A percentile compares a stretch with the other conserved stretches of the same genome.
These are phyloP conservation scores for Mycena floridula DNA, from an alignment of 768 basidiomycete species.

Conservation along the genomic window DNA sequence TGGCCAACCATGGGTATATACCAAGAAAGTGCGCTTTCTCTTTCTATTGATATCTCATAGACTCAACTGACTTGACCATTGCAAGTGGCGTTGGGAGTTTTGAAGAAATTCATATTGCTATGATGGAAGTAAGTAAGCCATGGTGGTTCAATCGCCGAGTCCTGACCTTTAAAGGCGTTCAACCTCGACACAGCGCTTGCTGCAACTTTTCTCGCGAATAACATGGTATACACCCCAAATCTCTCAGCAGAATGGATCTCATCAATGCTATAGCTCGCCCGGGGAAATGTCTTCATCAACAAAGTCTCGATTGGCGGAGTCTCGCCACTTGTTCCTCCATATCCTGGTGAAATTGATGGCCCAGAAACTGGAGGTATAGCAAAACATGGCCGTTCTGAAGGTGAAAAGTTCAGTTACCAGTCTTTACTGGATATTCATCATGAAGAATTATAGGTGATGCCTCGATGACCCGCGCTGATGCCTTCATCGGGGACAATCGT, in stretches of 20 bases:
- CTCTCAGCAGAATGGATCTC: background rate
- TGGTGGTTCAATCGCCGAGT: constrained; percentile 1
- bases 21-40: constrained; percentile 6
- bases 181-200: constrained; percentile 7
- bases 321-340: constrained; percentile 2
- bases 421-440: background rate
- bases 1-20: constrained; percentile 7
- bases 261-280: constrained; percentile 3
- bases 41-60: background rate
- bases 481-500: too few species aligned
- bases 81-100: constrained; percentile 9
- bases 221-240: constrained; percentile 4
- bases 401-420: background rate
- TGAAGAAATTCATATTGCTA: constrained; percentile 7
- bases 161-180: constrained; percentile 6
- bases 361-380: constrained; percentile 5
- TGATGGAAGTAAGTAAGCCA: constrained; percentile 6
- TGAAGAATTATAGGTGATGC: background rate
- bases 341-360: constrained; percentile 3
- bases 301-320: constrained; percentile 9
- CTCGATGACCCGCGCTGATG: too few species aligned
- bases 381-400: constrained; percentile 9
- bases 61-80: background rate
- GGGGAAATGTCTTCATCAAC: constrained; percentile 9
- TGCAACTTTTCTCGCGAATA: constrained; percentile 6